Conservation (phyloP, 257 asterid species). For the Solanum pennellii region DNA sequence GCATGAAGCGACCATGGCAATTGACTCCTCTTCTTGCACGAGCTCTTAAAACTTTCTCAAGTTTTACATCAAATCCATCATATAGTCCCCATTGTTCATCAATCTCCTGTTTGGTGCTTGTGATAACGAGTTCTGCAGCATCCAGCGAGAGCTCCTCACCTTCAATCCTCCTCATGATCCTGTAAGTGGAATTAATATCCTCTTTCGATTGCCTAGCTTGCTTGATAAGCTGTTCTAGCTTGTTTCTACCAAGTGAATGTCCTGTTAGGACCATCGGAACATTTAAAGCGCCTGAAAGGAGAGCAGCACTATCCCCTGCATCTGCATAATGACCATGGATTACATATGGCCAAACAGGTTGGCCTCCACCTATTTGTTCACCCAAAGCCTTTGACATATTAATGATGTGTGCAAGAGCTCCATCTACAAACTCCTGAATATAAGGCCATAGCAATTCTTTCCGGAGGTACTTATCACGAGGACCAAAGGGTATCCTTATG, state of each 20-base stretch:
- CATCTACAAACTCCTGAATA: slow-evolving; percentile 74
- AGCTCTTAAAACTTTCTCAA: slow-evolving; percentile 72
- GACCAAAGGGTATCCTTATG: slow-evolving; percentile 74
- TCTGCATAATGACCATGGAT: slow-evolving; percentile 87
- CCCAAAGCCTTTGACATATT: slow-evolving; percentile 75
- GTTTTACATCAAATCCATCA: slow-evolving; percentile 75
- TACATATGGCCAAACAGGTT: slow-evolving; percentile 78
- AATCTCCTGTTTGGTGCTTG: slow-evolving; percentile 85
- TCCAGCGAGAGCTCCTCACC: slow-evolving; percentile 76
- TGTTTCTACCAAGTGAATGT: slow-evolving; percentile 76
- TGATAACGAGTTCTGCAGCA: slow-evolving; percentile 72
- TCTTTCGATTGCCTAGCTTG: slow-evolving; percentile 77
- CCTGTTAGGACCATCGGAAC: slow-evolving; percentile 90
- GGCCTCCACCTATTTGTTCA: slow-evolving; percentile 59
- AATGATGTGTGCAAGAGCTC: slow-evolving; percentile 64
- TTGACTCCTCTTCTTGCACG: slow-evolving; percentile 69
- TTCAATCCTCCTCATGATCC: slow-evolving; percentile 81
- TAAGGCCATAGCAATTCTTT: slow-evolving; percentile 78
- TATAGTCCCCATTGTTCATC: slow-evolving; percentile 86
- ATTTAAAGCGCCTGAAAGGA: slow-evolving; percentile 70
- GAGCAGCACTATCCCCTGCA: slow-evolving; percentile 89
- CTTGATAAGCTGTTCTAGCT: slow-evolving; percentile 72
- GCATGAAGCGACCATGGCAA: slow-evolving; percentile 82
- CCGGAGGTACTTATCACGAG: slow-evolving; percentile 52
- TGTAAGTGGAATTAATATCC: slow-evolving; percentile 71